Percentiles rank a stretch among this genome's conserved stretches.
Conservation (phyloP, 129 eudicot species). For the Helichrysum umbraculigerum region DNA sequence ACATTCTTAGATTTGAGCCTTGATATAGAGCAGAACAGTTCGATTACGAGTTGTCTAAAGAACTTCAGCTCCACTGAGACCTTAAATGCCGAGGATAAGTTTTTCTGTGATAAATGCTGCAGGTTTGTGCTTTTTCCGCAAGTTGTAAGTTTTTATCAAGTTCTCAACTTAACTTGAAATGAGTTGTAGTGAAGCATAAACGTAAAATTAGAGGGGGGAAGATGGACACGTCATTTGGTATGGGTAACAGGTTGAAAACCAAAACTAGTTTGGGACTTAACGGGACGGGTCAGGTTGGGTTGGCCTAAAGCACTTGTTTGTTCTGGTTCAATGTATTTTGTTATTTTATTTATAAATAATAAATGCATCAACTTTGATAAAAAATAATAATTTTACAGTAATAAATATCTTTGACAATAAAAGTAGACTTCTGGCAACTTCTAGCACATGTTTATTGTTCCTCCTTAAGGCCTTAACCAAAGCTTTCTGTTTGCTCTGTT, state of each 20-base stretch:
- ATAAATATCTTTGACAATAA: too few relatives aligned
- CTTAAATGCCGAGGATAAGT: constrained; percentile 83
- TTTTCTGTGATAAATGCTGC: constrained; percentile 87
- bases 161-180: constrained; percentile 2
- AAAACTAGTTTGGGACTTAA: not conserved
- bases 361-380: not conserved
- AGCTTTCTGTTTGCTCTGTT: not conserved
- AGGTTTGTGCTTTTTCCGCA: constrained; percentile 38
- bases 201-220: not conserved
- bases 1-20: constrained; percentile 72
- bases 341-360: not conserved
- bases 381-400: not conserved
- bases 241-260: not conserved
- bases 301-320: not conserved
- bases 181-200: not conserved
- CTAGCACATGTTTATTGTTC: not conserved
- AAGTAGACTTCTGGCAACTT: not conserved
- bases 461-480: not conserved
- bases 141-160: not conserved
- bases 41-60: constrained; percentile 69
- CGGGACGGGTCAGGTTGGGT: not conserved
- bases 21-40: constrained; percentile 74
- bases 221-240: not conserved
- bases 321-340: too few relatives aligned
- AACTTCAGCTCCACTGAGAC: constrained; percentile 88